These are phyloP conservation scores for Fragaria iinumae DNA, from an alignment of 306 rosid genomes.

Conservation along the genomic window DNA sequence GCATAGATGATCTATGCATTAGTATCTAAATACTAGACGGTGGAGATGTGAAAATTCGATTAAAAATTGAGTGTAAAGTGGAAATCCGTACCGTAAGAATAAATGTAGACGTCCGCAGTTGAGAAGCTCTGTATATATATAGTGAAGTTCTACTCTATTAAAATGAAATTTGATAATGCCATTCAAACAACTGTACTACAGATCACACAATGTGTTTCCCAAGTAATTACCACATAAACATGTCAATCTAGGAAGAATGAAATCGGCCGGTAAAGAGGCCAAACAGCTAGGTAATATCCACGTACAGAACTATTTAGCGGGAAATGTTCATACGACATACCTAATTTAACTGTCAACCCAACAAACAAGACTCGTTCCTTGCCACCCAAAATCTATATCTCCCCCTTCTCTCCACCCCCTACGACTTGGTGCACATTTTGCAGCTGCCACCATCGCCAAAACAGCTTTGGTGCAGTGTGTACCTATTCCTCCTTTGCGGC, in stretches of 20 bases:
- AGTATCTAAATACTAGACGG: no score
- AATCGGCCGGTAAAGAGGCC: not conserved
- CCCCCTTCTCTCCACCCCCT: slow-evolving; percentile 16
- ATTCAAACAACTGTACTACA: not conserved
- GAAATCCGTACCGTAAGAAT: no score
- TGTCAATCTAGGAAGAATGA: not conserved
- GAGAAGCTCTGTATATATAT: no score
- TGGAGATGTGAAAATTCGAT: no score
- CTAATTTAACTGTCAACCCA: slow-evolving; percentile 40
- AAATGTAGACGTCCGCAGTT: no score
- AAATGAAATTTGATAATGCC: not conserved
- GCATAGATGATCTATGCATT: no score
- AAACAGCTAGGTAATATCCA: not conserved
- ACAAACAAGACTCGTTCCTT: slow-evolving; percentile 27
- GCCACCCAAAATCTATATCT: slow-evolving; percentile 33
- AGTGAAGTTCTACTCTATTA: not conserved
- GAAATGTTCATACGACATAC: slow-evolving; percentile 30
- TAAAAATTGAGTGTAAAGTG: no score
- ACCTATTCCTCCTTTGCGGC: not conserved
- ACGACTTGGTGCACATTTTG: slow-evolving; percentile 6
- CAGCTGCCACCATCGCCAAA: slow-evolving; percentile 13
- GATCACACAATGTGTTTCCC: not conserved
- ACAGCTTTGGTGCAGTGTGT: slow-evolving; percentile 12
- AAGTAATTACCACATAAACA: not conserved
- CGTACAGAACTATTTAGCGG: slow-evolving; percentile 34